Base-by-base conservation (phyloP, 106 monocot species). In the Allium cepa region DNA sequence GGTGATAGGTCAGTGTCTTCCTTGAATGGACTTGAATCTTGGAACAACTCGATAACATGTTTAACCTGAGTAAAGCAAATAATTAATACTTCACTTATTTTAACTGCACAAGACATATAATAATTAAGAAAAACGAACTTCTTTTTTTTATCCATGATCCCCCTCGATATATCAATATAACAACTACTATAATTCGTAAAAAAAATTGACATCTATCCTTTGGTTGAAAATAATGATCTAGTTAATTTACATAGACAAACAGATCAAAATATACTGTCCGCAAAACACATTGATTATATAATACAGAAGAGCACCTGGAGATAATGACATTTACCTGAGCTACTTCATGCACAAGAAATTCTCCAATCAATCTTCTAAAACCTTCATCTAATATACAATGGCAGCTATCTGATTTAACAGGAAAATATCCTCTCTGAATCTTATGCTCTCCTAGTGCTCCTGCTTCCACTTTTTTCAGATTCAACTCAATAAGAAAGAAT, bases 361-460 rank as follows among this genome's bases (percentile, higher is more conserved):
- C 69, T 9, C 60, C 72, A 46, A 93, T 99, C 52, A 69, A 85
- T 67, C 75, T 67, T 50, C 76, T 81, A 74, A 99, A 99, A 8
- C 75, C 87, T 77, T 87, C 84, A 60, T 92, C 83, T 61, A 83
- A 71, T 52, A 99, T 84, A 72, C 90, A 99, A 63, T 99, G 97
- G 63, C 79, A 81, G 60, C 97, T 99, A 60, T 90, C 85, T 60
- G 97, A 93, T 75, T 74, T 90, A 17, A 92, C 92, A 68, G 97
- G 97, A 76, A 90, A 86, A 67, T 99, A 99, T 60, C 92, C 97
- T 36, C 92, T 80, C 68, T 99, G 97, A 70, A 99, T 81, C 79
- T 99, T 99, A 76, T 99, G 97, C 73, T 93, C 92, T 71, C 97
- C 97, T 67, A 93, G 92, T 58, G 97, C 97, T 75, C 97, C 90